Evolutionary conservation across 257 asterid genomes (phyloP), one percentile per base, ranked within the genome.

Genomic region (Ilex aquifolium): DNA sequence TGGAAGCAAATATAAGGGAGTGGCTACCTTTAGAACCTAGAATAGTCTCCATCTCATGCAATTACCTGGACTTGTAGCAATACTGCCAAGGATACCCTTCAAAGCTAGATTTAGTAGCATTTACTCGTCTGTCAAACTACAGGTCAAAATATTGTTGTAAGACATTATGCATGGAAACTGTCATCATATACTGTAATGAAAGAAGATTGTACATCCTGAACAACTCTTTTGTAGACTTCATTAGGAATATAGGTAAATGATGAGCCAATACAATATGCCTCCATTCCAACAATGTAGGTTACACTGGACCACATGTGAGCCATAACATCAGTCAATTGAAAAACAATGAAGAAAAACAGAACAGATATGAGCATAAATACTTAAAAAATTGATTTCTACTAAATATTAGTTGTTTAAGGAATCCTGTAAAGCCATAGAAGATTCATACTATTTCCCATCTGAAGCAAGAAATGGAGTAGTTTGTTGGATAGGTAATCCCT

Each of bases 241-340:
- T 56, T 57, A 5, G 94, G 95, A 69, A 89, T 76, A 64, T 60
- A 82, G 16, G 95, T 86, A 80, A 89, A 89, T 2, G 96, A 86
- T 27, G 95, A 76, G 10, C 96, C 96, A 59, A 89, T 71, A 74
- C 91, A 86, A 70, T 56, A 82, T 31, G 51, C 62, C 64, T 83
- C 88, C 61, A 84, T 84, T 78, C 79, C 80, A 61, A 86, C 89
- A 32, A 76, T 46, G 68, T 84, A 87, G n/a, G 79, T 69, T 13
- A 42, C 21, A 36, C 94, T 81, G 71, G 42, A 4, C 42, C 42
- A 36, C 8, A 8, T 4, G 42, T 36, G 42, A 8, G 42, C 8
- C 42, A 36, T 4, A 36, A 36, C 42, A 8, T 36, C 7, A 40
- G 42, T 75, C 66, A 76, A 36, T 65, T 56, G 5, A 48, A 49